Evolutionary conservation across 345 rosid genomes (phyloP).

Genomic region (Viola odorata): DNA sequence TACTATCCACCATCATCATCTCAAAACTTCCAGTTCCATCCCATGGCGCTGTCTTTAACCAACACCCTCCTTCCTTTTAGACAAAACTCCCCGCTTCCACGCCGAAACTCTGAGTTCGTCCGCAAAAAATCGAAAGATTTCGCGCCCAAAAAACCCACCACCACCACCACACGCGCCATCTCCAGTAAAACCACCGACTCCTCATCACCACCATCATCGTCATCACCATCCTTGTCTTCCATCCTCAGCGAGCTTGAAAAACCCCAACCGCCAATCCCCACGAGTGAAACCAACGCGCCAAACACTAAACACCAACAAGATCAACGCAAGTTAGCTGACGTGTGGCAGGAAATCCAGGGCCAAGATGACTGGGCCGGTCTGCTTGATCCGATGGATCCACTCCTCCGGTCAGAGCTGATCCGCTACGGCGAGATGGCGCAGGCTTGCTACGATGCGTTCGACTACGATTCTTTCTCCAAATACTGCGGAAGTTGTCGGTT

Average conservation of each 20-base stretch:
- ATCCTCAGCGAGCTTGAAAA: constrained; percentile 29
- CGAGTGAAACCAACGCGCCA: neutral
- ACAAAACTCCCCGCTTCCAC: constrained; percentile 11
- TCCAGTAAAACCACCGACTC: neutral
- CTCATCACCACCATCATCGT: constrained; percentile 12
- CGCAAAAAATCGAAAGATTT: constrained; percentile 1
- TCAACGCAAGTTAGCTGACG: constrained; percentile 32
- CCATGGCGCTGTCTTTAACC: constrained; percentile 18
- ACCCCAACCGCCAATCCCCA: neutral
- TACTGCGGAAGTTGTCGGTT: constrained; percentile 76
- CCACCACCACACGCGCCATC: constrained; percentile 16
- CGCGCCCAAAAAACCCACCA: constrained; percentile 5
- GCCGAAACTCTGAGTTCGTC: constrained; percentile 3
- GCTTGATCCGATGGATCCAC: constrained; percentile 72
- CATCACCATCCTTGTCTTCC: constrained; percentile 34
- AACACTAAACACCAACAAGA: constrained; percentile 4
- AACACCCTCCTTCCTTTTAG: constrained; percentile 16
- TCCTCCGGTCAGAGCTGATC: constrained; percentile 66
- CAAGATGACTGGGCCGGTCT: constrained; percentile 67
- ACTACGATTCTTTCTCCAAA: constrained; percentile 63
- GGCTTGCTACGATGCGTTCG: constrained; percentile 80
- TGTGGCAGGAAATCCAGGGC: constrained; percentile 77
- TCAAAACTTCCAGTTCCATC: neutral
- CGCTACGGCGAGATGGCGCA: constrained; percentile 92
- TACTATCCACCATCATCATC: no score